Conservation (phyloP, 2,329 filamentous ascomycete species). For the Arthrobotrys iridis region DNA sequence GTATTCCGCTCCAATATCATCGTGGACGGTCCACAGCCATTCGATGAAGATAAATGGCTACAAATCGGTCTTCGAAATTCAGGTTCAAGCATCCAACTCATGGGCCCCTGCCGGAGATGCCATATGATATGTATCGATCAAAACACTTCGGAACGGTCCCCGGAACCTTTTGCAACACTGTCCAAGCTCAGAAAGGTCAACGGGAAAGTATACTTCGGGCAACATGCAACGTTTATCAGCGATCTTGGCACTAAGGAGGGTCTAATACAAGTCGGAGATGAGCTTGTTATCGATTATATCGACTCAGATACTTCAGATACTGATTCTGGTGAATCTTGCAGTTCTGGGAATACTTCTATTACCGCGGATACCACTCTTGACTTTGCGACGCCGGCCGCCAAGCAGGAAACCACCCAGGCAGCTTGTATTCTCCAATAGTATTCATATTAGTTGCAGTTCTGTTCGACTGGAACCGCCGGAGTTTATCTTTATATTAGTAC, state of each 20-base stretch:
- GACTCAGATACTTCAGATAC: slow-evolving; percentile 41
- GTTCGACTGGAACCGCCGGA: background rate
- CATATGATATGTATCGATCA: slow-evolving; percentile 98
- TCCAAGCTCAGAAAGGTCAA: slow-evolving; percentile 85
- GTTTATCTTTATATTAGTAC: too few relatives aligned
- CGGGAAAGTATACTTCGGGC: slow-evolving; percentile 88
- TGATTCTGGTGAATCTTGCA: slow-evolving; percentile 44
- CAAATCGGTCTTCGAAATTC: slow-evolving; percentile 31
- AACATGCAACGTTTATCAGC: slow-evolving; percentile 68
- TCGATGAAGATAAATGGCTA: slow-evolving; percentile 42
- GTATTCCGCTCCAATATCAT: slow-evolving; percentile 92
- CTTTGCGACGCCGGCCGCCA: background rate
- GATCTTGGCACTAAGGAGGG: background rate
- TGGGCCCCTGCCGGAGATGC: slow-evolving; percentile 87
- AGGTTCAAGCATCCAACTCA: slow-evolving; percentile 64
- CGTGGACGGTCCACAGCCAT: slow-evolving; percentile 64
- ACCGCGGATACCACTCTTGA: slow-evolving; percentile 20
- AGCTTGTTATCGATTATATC: slow-evolving; percentile 23
- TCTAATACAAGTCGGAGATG: slow-evolving; percentile 34
- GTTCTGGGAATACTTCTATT: slow-evolving; percentile 21
- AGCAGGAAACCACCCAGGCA: background rate
- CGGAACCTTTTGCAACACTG: slow-evolving; percentile 88
- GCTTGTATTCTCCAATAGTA: slow-evolving; percentile 31
- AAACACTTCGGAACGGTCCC: slow-evolving; percentile 76
- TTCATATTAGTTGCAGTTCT: background rate